These are phyloP conservation scores for Termitomyces sp. DNA, from an alignment of 768 basidiomycete genomes.

Conservation along the genomic window DNA sequence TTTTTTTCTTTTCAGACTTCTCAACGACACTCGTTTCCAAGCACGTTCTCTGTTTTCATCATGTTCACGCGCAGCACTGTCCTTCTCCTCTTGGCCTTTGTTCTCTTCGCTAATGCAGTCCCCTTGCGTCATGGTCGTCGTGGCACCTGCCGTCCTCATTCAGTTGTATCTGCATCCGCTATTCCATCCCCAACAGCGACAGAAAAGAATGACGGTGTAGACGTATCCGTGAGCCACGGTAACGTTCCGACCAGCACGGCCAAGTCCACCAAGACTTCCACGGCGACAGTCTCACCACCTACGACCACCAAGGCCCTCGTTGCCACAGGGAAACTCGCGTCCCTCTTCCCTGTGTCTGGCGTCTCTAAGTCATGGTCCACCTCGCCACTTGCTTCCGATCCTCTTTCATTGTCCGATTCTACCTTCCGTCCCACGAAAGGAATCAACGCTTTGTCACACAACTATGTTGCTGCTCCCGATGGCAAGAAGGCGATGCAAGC, in stretches of 20 bases:
- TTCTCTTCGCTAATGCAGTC: constrained; percentile 18
- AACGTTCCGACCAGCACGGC: neutral
- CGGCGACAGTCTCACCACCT: constrained; percentile 1
- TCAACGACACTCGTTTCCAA: constrained; percentile 11
- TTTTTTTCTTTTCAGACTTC: constrained; percentile 12
- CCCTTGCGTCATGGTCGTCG: constrained; percentile 14
- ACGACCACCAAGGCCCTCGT: constrained; percentile 7
- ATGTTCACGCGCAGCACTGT: constrained; percentile 17
- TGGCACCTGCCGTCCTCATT: constrained; percentile 8
- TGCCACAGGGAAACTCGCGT: constrained; percentile 15
- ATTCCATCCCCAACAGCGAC: neutral
- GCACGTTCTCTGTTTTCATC: constrained; percentile 13
- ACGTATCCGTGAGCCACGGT: neutral
- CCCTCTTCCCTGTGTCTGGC: constrained; percentile 37
- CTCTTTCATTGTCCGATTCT: constrained; percentile 35
- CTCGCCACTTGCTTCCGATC: constrained; percentile 23
- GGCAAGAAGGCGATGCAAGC: constrained; percentile 48
- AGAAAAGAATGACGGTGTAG: neutral
- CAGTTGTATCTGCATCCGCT: neutral
- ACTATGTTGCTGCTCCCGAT: constrained; percentile 39
- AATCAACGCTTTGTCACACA: constrained; percentile 30
- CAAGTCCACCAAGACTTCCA: constrained; percentile 10
- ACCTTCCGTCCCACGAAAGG: constrained; percentile 39
- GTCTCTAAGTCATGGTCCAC: constrained; percentile 41
- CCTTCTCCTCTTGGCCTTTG: constrained; percentile 17